Conservation (phyloP, 768 basidiomycete species). For the Russula ochroleuca region DNA sequence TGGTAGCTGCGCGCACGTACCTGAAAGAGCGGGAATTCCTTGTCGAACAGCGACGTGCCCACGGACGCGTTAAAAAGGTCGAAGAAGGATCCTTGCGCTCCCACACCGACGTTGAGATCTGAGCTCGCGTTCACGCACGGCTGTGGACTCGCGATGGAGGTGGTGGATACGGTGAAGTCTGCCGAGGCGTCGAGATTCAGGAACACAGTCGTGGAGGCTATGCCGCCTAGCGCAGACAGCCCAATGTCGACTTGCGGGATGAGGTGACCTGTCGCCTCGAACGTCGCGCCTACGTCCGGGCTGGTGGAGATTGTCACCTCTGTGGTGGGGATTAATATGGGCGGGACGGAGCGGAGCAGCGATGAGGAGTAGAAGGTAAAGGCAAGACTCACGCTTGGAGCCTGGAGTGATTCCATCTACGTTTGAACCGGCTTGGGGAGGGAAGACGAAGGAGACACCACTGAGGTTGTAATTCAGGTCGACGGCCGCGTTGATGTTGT, state of each 20-base stretch:
- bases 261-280: conserved; percentile 44
- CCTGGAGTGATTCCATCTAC: background rate
- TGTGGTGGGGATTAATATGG: background rate
- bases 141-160: background rate
- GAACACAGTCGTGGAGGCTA: background rate
- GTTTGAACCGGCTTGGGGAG: background rate
- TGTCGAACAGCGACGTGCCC: background rate
- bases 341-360: background rate
- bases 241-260: conserved; percentile 37
- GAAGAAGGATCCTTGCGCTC: conserved; percentile 1
- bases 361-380: background rate
- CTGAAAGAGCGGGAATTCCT: conserved; percentile 2
- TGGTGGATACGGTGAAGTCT: background rate
- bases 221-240: background rate
- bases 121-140: conserved; percentile 16
- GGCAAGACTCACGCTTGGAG: background rate
- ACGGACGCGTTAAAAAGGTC: background rate
- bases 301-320: background rate
- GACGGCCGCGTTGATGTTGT: background rate
- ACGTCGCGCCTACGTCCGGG: conserved; percentile 27
- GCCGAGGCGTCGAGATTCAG: conserved; percentile 17
- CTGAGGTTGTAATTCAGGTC: background rate
- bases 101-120: background rate
- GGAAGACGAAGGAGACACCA: background rate
- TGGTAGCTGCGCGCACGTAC: conserved; percentile 1